Percentiles rank a stretch among this genome's conserved stretches.
Evolutionary conservation across 768 basidiomycete species (phyloP).

Genomic region (Hericium coralloides): DNA sequence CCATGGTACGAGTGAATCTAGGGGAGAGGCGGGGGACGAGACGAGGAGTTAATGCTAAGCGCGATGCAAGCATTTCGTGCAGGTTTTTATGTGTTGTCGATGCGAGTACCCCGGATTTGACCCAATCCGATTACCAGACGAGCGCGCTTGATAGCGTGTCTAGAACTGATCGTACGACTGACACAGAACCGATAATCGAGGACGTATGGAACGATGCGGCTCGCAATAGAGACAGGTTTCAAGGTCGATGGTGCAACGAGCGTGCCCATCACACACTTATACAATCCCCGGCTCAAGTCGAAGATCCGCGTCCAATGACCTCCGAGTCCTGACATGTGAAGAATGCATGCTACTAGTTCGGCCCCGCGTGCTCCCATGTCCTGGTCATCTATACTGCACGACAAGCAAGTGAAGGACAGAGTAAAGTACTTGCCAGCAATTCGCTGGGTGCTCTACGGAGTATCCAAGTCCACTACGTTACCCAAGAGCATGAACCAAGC

Average conservation of each 20-base stretch:
- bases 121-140: constrained; percentile 13
- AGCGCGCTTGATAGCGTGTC: background rate
- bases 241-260: background rate
- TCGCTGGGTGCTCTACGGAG: background rate
- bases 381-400: background rate
- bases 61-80: constrained; percentile 7
- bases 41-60: constrained; percentile 32
- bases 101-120: constrained; percentile 14
- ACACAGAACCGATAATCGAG: constrained; percentile 2
- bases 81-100: background rate
- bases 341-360: background rate
- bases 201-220: constrained; percentile 8
- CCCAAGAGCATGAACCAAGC: constrained; percentile 74
- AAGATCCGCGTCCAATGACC: background rate
- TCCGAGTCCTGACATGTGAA: constrained; percentile 3
- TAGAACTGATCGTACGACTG: constrained; percentile 10
- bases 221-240: background rate
- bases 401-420: background rate
- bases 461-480: constrained; percentile 47
- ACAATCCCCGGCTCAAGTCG: background rate
- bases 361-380: background rate
- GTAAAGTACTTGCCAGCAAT: background rate
- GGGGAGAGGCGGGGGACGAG: constrained; percentile 25
- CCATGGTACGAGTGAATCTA: constrained; percentile 20
- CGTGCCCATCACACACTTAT: background rate